Evolutionary conservation across 345 rosid species (phyloP).

Genomic region (Linum tenue): DNA sequence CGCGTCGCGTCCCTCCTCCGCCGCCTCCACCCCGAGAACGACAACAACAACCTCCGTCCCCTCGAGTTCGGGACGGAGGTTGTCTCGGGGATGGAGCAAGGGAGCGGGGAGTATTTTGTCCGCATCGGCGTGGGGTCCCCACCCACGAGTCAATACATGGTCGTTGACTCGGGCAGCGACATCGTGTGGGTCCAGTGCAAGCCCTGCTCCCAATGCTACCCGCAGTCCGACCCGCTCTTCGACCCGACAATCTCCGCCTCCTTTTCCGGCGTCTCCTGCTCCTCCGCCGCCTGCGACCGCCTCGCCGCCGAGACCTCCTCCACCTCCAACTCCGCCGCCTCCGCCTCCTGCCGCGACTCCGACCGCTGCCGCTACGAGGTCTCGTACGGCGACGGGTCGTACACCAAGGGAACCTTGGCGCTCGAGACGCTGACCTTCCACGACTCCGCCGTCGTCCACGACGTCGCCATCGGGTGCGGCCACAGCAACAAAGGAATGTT

Average conservation of each 20-base stretch:
- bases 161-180: slow-evolving; percentile 89
- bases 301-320: slow-evolving; percentile 66
- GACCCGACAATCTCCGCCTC: slow-evolving; percentile 74
- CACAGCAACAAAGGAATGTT: slow-evolving; percentile 90
- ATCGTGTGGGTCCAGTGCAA: slow-evolving; percentile 98
- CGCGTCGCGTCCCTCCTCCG: slow-evolving; percentile 50
- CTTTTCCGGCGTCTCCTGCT: slow-evolving; percentile 64
- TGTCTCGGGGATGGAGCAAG: slow-evolving; percentile 90
- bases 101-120: slow-evolving; percentile 89
- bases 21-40: slow-evolving; percentile 31
- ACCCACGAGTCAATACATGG: slow-evolving; percentile 74
- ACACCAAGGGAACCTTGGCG: slow-evolving; percentile 76
- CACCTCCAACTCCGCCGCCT: slow-evolving; percentile 62
- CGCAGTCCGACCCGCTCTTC: slow-evolving; percentile 85
- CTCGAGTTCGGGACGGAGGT: slow-evolving; percentile 78
- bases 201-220: slow-evolving; percentile 83
- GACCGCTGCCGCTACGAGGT: slow-evolving; percentile 88
- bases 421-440: slow-evolving; percentile 74
- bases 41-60: slow-evolving; percentile 8
- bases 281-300: slow-evolving; percentile 68
- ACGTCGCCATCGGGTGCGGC: slow-evolving; percentile 93
- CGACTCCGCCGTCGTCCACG: slow-evolving; percentile 37
- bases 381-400: slow-evolving; percentile 90
- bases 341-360: slow-evolving; percentile 56
- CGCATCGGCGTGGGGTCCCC: slow-evolving; percentile 93